Percentiles rank a stretch among this genome's conserved stretches.
Conservation (phyloP, 2,329 filamentous ascomycete genomes). For the Cladosporium sphaerospermum region DNA sequence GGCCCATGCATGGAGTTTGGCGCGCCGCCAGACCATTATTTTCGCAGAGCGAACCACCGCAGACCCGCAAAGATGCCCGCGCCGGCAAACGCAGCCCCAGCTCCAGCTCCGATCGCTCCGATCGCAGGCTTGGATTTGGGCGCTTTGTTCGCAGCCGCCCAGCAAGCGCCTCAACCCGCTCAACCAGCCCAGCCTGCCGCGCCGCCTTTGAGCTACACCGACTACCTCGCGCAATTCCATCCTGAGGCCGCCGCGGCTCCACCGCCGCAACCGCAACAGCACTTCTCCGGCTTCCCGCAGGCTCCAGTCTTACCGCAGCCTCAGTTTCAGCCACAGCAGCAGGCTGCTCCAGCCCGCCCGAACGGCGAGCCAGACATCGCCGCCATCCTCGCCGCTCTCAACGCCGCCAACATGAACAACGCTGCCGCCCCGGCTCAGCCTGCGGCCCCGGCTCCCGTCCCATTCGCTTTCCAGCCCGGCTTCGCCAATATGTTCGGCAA, state of each 20-base stretch:
- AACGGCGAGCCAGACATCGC: slow-evolving; percentile 22
- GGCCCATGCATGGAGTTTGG: slow-evolving; percentile 34
- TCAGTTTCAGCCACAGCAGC: slow-evolving; percentile 1
- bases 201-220: slow-evolving; percentile 7
- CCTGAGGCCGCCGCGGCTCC: slow-evolving; percentile 12
- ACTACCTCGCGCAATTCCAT: slow-evolving; percentile 10
- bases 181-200: slow-evolving; percentile 4
- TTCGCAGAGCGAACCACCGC: slow-evolving; percentile 13
- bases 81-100: neutral
- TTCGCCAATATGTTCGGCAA: neutral
- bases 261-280: slow-evolving; percentile 9
- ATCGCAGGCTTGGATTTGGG: slow-evolving; percentile 1
- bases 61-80: neutral
- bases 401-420: neutral
- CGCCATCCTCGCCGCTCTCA: slow-evolving; percentile 26
- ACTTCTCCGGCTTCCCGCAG: slow-evolving; percentile 1
- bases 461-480: slow-evolving; percentile 1
- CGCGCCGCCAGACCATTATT: slow-evolving; percentile 25
- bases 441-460: neutral
- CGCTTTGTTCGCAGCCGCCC: slow-evolving; percentile 1
- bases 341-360: slow-evolving; percentile 2
- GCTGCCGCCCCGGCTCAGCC: neutral
- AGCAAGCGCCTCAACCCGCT: neutral
- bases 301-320: neutral
- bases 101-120: neutral